A percentile compares a stretch with the other conserved stretches of the same genome.
Evolutionary conservation across 2,329 filamentous ascomycete species (phyloP).

Genomic region (Monilinia aucupariae): DNA sequence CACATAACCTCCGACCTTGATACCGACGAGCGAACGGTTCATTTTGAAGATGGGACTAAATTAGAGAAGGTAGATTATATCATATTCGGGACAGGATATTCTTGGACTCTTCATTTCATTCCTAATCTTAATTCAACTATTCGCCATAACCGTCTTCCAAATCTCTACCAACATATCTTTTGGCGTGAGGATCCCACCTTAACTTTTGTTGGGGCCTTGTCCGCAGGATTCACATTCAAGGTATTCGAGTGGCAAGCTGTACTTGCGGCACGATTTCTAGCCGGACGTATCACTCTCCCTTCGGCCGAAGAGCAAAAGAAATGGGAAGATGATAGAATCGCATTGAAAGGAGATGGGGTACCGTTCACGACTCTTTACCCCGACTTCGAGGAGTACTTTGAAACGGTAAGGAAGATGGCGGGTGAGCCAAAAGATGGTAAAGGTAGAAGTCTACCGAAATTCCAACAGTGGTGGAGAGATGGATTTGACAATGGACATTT

Average conservation of each 20-base stretch:
- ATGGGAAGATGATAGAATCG: conserved; percentile 55
- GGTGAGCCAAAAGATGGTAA: conserved; percentile 42
- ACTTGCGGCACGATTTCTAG: conserved; percentile 52
- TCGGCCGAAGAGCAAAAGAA: conserved; percentile 42
- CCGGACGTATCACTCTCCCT: conserved; percentile 50
- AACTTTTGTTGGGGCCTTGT: conserved; percentile 54
- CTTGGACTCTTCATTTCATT: conserved; percentile 58
- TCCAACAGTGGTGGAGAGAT: conserved; percentile 43
- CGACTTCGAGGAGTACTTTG: conserved; percentile 61
- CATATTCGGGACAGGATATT: conserved; percentile 63
- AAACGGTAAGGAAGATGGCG: conserved; percentile 46
- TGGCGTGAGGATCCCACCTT: conserved; percentile 50
- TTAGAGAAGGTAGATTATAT: conserved; percentile 53
- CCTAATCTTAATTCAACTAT: conserved; percentile 42
- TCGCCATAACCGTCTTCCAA: conserved; percentile 50
- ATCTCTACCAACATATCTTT: conserved; percentile 54
- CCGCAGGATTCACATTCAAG: conserved; percentile 58
- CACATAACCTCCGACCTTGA: conserved; percentile 36
- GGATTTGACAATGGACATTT: conserved; percentile 51
- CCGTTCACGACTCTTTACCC: conserved; percentile 54
- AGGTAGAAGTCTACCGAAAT: conserved; percentile 44
- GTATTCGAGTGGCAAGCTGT: conserved; percentile 66
- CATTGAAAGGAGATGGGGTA: conserved; percentile 49
- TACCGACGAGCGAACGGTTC: conserved; percentile 40
- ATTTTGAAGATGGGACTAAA: conserved; percentile 51